These are phyloP conservation scores for Scytalidium sp. DNA, from an alignment of 2,329 filamentous ascomycete species.

Conservation along the genomic window DNA sequence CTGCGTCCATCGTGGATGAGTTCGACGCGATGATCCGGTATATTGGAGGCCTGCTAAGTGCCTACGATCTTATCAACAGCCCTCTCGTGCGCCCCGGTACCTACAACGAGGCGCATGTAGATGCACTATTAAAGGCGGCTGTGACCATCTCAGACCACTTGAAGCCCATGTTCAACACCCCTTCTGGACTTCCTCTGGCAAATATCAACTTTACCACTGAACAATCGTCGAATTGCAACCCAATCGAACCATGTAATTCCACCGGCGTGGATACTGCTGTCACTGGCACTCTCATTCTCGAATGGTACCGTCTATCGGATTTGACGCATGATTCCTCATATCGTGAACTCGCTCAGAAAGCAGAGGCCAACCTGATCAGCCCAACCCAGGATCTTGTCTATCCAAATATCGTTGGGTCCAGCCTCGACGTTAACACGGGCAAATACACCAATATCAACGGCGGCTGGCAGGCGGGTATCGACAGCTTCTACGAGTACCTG, in stretches of 20 bases:
- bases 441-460: constrained; percentile 61
- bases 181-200: constrained; percentile 71
- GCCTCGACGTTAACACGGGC: constrained; percentile 61
- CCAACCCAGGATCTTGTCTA: constrained; percentile 47
- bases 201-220: constrained; percentile 54
- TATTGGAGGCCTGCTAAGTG: constrained; percentile 68
- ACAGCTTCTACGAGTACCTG: constrained; percentile 82
- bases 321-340: constrained; percentile 65
- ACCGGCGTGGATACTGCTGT: constrained; percentile 60
- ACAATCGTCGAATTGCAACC: constrained; percentile 41
- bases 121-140: constrained; percentile 62
- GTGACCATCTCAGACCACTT: constrained; percentile 66
- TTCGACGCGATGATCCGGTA: constrained; percentile 90
- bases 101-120: constrained; percentile 33
- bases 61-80: constrained; percentile 57
- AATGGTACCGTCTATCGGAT: constrained; percentile 77
- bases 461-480: constrained; percentile 71
- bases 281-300: constrained; percentile 71
- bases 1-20: constrained; percentile 59
- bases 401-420: constrained; percentile 62
- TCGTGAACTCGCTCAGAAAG: constrained; percentile 59
- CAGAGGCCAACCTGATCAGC: constrained; percentile 64
- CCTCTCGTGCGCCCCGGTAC: constrained; percentile 15
- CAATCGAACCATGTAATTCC: not conserved
- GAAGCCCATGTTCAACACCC: constrained; percentile 71